These are phyloP conservation scores for Periglandula ipomoeae DNA, from an alignment of 2,329 filamentous ascomycete species.

Conservation along the genomic window DNA sequence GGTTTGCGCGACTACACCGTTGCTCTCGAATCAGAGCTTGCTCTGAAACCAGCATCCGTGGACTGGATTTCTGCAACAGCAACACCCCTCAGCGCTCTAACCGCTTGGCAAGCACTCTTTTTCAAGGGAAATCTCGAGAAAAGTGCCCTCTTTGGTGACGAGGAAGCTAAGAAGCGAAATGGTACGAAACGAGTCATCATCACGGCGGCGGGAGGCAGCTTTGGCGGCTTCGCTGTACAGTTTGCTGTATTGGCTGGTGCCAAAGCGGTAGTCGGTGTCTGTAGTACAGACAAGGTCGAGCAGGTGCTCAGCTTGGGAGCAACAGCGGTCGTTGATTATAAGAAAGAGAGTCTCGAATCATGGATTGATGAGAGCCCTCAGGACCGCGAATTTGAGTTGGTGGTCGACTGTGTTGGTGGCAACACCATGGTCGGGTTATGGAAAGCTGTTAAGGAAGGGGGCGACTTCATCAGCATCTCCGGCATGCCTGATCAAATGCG, in stretches of 20 bases:
- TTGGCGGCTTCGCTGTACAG: conserved; percentile 31
- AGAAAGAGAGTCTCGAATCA: conserved; percentile 16
- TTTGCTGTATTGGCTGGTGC: conserved; percentile 26
- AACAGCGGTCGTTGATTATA: conserved; percentile 29
- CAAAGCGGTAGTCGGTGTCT: conserved; percentile 25
- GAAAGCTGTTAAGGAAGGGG: conserved; percentile 25
- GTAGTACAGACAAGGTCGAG: conserved; percentile 19
- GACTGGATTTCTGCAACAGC: conserved; percentile 26
- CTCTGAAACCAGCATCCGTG: conserved; percentile 23
- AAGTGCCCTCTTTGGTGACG: conserved; percentile 18
- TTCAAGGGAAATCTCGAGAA: conserved; percentile 22
- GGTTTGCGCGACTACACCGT: conserved; percentile 25
- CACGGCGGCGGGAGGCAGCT: conserved; percentile 29
- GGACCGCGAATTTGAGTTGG: conserved; percentile 21
- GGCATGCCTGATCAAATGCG: conserved; percentile 19
- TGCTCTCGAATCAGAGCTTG: conserved; percentile 22
- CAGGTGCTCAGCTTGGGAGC: conserved; percentile 24
- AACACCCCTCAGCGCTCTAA: conserved; percentile 30
- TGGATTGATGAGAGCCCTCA: conserved; percentile 21
- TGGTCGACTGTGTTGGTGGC: conserved; percentile 30
- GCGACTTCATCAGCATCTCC: conserved; percentile 24
- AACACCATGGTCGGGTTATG: conserved; percentile 22
- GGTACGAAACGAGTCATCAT: conserved; percentile 24
- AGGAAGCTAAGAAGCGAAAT: conserved; percentile 18
- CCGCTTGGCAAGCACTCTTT: conserved; percentile 32